Conservation (phyloP, 1,139 yeast genomes). For the Nakaseomyces glabratus region DNA sequence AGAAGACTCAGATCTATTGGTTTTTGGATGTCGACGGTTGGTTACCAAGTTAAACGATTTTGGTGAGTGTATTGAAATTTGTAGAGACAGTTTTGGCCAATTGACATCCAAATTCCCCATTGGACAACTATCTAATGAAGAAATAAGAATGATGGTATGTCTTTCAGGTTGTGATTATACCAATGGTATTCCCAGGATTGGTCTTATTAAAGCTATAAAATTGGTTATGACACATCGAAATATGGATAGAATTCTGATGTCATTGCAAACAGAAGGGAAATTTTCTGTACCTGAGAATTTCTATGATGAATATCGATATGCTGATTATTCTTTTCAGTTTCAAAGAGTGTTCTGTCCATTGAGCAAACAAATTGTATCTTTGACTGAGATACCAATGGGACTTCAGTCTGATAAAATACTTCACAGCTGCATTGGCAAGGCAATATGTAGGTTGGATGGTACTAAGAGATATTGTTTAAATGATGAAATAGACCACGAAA, state of each 20-base stretch:
- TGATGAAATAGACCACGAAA: conserved; percentile 32
- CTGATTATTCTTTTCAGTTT: conserved; percentile 72
- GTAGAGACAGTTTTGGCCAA: conserved; percentile 43
- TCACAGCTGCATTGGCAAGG: conserved; percentile 47
- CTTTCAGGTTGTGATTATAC: conserved; percentile 95
- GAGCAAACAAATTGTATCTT: conserved; percentile 40
- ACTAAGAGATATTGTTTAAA: conserved; percentile 16
- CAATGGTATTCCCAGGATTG: conserved; percentile 73
- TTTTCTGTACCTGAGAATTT: conserved; percentile 48
- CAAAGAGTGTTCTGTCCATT: conserved; percentile 80
- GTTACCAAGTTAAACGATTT: conserved; percentile 74
- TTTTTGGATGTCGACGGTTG: conserved; percentile 73
- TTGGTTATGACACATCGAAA: conserved; percentile 45
- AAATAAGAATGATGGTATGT: conserved; percentile 71
- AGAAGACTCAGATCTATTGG: conserved; percentile 87
- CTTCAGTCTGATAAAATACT: conserved; percentile 12
- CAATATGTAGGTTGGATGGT: conserved; percentile 13
- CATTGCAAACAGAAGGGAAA: conserved; percentile 57
- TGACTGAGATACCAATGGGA: conserved; percentile 47
- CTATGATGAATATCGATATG: conserved; percentile 51
- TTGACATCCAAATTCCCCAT: conserved; percentile 38
- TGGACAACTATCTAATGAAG: conserved; percentile 42
- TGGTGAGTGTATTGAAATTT: conserved; percentile 67
- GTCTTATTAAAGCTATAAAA: conserved; percentile 66
- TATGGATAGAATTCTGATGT: conserved; percentile 48